A percentile compares a stretch with the other conserved stretches of the same genome.
These are phyloP conservation scores for Musa itinerans DNA, from an alignment of 176 grass and related monocot genomes.

Conservation along the genomic window DNA sequence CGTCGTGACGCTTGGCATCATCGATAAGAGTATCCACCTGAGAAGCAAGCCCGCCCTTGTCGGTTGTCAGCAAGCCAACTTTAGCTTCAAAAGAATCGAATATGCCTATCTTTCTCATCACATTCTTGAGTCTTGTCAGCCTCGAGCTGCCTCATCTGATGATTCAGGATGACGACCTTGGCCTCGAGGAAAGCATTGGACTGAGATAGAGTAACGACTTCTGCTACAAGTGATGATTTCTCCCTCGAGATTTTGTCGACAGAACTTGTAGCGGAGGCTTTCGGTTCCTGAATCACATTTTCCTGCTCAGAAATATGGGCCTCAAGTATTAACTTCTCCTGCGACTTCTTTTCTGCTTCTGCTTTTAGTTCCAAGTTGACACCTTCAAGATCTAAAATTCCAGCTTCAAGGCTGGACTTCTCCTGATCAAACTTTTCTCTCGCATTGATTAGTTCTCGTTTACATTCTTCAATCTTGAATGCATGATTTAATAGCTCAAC, in stretches of 20 bases:
- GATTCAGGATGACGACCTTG: slow-evolving; percentile 30
- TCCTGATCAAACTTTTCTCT: slow-evolving; percentile 42
- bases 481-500: slow-evolving; percentile 31
- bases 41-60: slow-evolving; percentile 36
- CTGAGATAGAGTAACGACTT: slow-evolving; percentile 42
- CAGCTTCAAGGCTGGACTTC: slow-evolving; percentile 44
- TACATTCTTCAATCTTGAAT: slow-evolving; percentile 42
- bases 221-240: slow-evolving; percentile 38
- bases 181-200: slow-evolving; percentile 31
- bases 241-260: slow-evolving; percentile 53
- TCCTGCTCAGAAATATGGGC: slow-evolving; percentile 37
- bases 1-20: slow-evolving; percentile 36
- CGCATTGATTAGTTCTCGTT: slow-evolving; percentile 34
- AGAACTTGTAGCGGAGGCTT: slow-evolving; percentile 30
- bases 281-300: slow-evolving; percentile 32
- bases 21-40: slow-evolving; percentile 21
- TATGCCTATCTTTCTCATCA: slow-evolving; percentile 29
- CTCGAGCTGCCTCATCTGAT: slow-evolving; percentile 31
- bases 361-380: slow-evolving; percentile 36
- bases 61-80: slow-evolving; percentile 31
- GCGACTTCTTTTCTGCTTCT: slow-evolving; percentile 28
- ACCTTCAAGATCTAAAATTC: slow-evolving; percentile 36
- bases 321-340: slow-evolving; percentile 46
- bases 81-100: slow-evolving; percentile 24
- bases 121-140: slow-evolving; percentile 26